These are phyloP conservation scores for Pouteria glomerata DNA, from an alignment of 148 eudicot species.

Conservation along the genomic window DNA sequence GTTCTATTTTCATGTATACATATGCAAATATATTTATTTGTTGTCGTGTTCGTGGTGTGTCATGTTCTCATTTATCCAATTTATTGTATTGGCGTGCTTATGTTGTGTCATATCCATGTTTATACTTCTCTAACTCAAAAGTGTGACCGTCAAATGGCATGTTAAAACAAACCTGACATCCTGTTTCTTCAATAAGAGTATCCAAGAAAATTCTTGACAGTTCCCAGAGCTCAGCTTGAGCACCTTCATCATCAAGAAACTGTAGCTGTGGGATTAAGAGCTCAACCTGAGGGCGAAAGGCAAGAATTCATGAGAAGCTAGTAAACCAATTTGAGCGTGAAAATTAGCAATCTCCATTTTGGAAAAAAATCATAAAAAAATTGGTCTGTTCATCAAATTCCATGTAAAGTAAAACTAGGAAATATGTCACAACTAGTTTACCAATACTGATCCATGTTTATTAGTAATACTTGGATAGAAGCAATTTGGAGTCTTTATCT, in stretches of 20 bases:
- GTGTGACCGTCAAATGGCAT: no score
- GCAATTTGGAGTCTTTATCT: neutral
- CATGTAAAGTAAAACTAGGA: neutral
- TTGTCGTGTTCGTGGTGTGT: no score
- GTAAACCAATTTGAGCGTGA: neutral
- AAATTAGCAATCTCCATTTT: neutral
- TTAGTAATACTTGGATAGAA: neutral
- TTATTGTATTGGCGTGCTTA: no score
- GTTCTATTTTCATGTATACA: no score
- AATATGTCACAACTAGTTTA: neutral
- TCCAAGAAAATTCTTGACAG: slow-evolving; percentile 81
- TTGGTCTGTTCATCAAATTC: neutral
- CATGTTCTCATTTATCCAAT: no score
- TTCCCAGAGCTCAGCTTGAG: slow-evolving; percentile 95
- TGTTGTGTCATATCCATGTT: no score
- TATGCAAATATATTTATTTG: no score
- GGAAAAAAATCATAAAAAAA: neutral
- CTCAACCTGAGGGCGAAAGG: slow-evolving; percentile 55
- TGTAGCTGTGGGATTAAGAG: slow-evolving; percentile 94
- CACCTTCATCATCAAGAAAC: slow-evolving; percentile 98
- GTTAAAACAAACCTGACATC: slow-evolving; percentile 57
- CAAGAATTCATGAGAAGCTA: neutral
- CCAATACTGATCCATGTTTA: neutral
- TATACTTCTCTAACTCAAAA: no score
- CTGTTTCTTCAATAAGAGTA: slow-evolving; percentile 87